These are phyloP conservation scores for Exophiala spinifera DNA, from an alignment of 2,329 filamentous ascomycete genomes.

Conservation along the genomic window DNA sequence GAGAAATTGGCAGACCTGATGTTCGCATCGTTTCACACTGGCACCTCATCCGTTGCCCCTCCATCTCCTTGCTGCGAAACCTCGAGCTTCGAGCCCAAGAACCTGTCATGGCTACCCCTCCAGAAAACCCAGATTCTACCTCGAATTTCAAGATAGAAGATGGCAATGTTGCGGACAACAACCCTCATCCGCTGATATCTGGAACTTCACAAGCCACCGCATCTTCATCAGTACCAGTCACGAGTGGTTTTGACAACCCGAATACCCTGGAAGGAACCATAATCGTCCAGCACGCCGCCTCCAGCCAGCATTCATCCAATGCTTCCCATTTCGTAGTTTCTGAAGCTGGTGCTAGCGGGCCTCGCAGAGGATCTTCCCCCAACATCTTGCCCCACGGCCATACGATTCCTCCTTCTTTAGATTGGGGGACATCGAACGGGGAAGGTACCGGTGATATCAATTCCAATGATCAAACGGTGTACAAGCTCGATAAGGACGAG, in stretches of 20 bases:
- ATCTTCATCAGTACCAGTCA: conserved; percentile 2
- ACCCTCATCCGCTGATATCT: neutral
- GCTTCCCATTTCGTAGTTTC: neutral
- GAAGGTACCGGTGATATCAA: neutral
- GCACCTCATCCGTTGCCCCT: neutral
- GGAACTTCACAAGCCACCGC: conserved; percentile 3
- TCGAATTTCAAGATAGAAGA: neutral
- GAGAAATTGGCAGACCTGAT: neutral
- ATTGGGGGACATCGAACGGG: neutral
- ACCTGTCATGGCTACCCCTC: conserved; percentile 17
- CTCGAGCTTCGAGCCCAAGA: neutral
- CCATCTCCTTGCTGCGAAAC: conserved; percentile 8
- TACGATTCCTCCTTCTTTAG: conserved; percentile 7
- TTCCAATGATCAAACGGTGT: neutral
- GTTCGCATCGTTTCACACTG: neutral
- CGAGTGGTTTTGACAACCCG: neutral
- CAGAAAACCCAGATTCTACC: neutral
- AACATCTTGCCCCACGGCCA: conserved; percentile 18
- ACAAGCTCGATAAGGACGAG: conserved; percentile 3
- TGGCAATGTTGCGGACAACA: neutral
- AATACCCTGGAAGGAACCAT: neutral
- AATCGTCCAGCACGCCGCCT: neutral
- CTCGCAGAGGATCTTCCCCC: conserved; percentile 15
- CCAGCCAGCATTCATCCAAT: neutral
- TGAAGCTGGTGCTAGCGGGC: neutral